phyloP scores from a whole-genome alignment of 2,329 filamentous ascomycete species.

The Cordyceps javanica region DNA sequence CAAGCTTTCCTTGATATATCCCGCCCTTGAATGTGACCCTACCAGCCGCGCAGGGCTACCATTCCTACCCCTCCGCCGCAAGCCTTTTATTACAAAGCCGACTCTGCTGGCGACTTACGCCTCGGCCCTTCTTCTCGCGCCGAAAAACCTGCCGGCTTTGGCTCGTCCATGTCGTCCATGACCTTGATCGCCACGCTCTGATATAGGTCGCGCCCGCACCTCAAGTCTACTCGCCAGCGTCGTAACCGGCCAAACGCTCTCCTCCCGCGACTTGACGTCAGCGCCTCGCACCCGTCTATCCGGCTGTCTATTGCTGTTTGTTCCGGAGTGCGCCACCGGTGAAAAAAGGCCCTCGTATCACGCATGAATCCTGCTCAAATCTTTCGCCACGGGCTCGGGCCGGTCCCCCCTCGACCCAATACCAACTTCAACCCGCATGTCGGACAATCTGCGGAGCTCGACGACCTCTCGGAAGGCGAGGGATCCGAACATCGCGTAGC shows the following conservation, averaged over 20 bases:
- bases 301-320: not conserved
- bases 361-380: conserved; percentile 54
- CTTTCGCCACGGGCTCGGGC: conserved; percentile 52
- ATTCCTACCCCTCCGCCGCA: not conserved
- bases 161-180: too few species aligned
- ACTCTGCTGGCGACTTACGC: not conserved
- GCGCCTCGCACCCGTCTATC: not conserved
- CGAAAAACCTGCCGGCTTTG: not conserved
- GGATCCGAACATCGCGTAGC: conserved; percentile 57
- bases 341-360: not conserved
- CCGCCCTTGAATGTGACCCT: not conserved
- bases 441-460: conserved; percentile 26
- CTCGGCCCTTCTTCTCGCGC: not conserved
- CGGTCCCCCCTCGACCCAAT: conserved; percentile 34
- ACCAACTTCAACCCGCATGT: conserved; percentile 25
- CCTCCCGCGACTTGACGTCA: not conserved
- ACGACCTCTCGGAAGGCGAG: conserved; percentile 43
- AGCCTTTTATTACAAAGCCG: not conserved
- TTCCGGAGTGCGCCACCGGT: not conserved
- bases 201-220: not conserved
- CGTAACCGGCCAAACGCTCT: not conserved
- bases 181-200: not conserved
- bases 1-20: not conserved
- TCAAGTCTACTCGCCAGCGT: not conserved
- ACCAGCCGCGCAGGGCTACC: not conserved